These are phyloP conservation scores for Suillus ampliporus DNA, from an alignment of 768 basidiomycete species.

Conservation along the genomic window DNA sequence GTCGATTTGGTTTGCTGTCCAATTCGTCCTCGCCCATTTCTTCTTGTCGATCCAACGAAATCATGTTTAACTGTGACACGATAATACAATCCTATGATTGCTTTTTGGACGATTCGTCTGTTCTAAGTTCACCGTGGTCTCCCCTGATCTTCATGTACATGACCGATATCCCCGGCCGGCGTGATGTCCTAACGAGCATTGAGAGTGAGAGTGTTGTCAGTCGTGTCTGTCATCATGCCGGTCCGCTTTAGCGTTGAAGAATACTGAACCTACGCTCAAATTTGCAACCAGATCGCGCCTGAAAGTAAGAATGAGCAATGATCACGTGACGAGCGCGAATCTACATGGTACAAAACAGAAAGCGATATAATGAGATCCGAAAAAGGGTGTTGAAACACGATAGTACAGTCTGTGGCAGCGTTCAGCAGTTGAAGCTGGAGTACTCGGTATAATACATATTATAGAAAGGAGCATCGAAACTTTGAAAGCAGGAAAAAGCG, in stretches of 20 bases:
- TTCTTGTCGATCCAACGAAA: not conserved
- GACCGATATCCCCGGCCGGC: too few species aligned
- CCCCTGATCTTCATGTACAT: too few species aligned
- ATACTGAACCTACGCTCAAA: not conserved
- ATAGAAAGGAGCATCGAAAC: too few species aligned
- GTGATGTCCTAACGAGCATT: not conserved
- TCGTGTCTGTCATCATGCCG: not conserved
- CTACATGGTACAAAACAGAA: not conserved
- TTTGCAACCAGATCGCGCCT: not conserved
- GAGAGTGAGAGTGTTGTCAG: not conserved
- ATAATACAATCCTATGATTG: not conserved
- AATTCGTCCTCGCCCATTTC: not conserved
- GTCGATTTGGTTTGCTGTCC: not conserved
- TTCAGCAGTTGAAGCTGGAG: too few species aligned
- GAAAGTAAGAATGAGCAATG: not conserved
- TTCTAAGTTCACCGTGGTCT: too few species aligned
- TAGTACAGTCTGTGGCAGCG: not conserved
- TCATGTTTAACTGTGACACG: not conserved
- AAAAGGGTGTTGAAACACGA: conserved; percentile 1
- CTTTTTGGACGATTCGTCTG: too few species aligned
- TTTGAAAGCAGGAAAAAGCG: too few species aligned
- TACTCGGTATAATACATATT: too few species aligned
- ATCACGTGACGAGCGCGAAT: not conserved
- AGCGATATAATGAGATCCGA: not conserved
- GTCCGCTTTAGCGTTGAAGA: not conserved